phyloP scores from a whole-genome alignment of 108 stramenopile species.

The Discostella pseudostelligera region DNA sequence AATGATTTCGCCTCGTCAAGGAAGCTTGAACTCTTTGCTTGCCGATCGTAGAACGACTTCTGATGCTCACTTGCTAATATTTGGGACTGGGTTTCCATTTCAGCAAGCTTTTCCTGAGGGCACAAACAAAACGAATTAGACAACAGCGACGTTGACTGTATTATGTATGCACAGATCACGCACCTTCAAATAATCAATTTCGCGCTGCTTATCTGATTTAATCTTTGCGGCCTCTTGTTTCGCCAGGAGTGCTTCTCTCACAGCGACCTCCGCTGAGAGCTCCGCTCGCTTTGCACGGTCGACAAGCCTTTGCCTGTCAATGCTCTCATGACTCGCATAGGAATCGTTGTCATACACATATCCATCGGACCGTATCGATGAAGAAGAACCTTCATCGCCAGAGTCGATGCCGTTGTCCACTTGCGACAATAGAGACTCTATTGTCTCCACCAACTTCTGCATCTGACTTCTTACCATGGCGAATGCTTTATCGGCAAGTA shows the following conservation, averaged over 20 bases:
- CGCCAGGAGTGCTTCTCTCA: constrained; percentile 66
- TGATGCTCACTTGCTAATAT: constrained; percentile 37
- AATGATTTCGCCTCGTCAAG: constrained; percentile 51
- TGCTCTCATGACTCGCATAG: constrained; percentile 19
- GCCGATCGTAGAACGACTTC: constrained; percentile 15
- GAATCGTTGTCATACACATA: constrained; percentile 22
- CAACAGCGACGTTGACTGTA: neutral
- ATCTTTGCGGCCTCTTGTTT: constrained; percentile 56
- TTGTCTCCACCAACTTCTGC: constrained; percentile 69
- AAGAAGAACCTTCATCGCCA: constrained; percentile 25
- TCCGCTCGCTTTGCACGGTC: constrained; percentile 73
- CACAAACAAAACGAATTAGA: neutral
- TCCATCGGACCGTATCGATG: constrained; percentile 52
- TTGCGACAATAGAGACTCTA: constrained; percentile 66
- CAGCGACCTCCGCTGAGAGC: constrained; percentile 71
- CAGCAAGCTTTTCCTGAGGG: constrained; percentile 35
- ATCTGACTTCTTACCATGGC: constrained; percentile 61
- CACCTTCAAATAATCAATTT: constrained; percentile 59
- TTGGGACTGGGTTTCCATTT: constrained; percentile 43
- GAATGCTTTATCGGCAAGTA: constrained; percentile 80
- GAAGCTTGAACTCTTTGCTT: constrained; percentile 30
- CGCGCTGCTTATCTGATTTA: constrained; percentile 61
- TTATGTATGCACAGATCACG: constrained; percentile 15
- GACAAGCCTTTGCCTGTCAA: constrained; percentile 50
- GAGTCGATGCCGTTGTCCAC: constrained; percentile 65